Evolutionary conservation across 1,284 basidiomycete genomes (phyloP).

Genomic region (Pyrrhoderma lamaoense): DNA sequence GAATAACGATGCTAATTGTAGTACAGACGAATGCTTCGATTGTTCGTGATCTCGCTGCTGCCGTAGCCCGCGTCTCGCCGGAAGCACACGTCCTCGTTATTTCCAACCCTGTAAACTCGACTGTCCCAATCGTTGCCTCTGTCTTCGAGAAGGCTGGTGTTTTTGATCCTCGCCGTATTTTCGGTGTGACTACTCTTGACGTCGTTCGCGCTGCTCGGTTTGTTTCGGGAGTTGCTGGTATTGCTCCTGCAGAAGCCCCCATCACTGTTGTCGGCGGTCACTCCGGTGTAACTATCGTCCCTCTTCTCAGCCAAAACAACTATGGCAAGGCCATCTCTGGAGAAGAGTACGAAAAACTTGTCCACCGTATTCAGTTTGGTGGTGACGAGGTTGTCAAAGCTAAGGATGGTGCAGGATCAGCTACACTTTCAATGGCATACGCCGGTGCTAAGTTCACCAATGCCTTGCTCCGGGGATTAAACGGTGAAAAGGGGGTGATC

Average conservation of each 20-base stretch:
- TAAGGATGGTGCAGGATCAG: constrained; percentile 85
- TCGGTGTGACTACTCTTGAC: constrained; percentile 95
- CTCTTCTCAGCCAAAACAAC: constrained; percentile 79
- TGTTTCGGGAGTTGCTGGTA: constrained; percentile 68
- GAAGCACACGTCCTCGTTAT: constrained; percentile 93
- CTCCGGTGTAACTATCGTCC: constrained; percentile 94
- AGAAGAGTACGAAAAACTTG: constrained; percentile 61
- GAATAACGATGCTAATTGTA: not conserved
- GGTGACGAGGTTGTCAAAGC: constrained; percentile 90
- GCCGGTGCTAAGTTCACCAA: constrained; percentile 87
- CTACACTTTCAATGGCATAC: constrained; percentile 93
- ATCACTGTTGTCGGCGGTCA: constrained; percentile 95
- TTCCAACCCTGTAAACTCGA: constrained; percentile 94
- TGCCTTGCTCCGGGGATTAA: constrained; percentile 75
- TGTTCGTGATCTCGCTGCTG: constrained; percentile 90
- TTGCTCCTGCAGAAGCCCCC: constrained; percentile 57
- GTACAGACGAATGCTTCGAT: constrained; percentile 87
- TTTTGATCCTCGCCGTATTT: constrained; percentile 77
- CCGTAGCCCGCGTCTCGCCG: constrained; percentile 82
- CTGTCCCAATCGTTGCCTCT: constrained; percentile 94
- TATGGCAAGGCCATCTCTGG: constrained; percentile 61
- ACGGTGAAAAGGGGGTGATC: constrained; percentile 79
- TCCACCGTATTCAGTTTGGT: constrained; percentile 86
- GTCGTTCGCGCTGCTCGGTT: constrained; percentile 95
- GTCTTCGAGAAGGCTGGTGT: constrained; percentile 91